Evolutionary conservation across 2,329 filamentous ascomycete species (phyloP).

Genomic region (Penicillium thymicola): DNA sequence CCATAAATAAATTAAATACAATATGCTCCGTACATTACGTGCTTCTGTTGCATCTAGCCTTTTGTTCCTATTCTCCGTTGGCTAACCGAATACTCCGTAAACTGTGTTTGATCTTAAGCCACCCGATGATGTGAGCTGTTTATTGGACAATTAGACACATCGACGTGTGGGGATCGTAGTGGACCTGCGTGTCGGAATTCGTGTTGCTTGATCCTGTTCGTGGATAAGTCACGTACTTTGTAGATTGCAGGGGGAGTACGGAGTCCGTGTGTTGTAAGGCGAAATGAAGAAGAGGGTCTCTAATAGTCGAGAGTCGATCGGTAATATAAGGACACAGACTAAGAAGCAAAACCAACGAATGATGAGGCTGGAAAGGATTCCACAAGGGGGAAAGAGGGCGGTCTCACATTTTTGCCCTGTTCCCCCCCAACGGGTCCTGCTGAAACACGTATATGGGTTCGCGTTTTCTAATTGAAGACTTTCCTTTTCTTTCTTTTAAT

Average conservation of each 20-base stretch:
- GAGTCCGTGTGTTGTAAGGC: neutral
- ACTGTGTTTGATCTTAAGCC: slow-evolving; percentile 2
- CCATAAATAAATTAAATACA: neutral
- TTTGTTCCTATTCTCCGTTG: neutral
- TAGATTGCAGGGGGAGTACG: neutral
- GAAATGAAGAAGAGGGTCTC: neutral
- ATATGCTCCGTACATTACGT: neutral
- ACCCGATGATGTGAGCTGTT: neutral
- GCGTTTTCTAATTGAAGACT: neutral
- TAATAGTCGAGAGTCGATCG: neutral
- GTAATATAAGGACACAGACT: slow-evolving; percentile 2
- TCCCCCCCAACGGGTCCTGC: slow-evolving; percentile 12
- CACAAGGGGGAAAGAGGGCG: slow-evolving; percentile 9
- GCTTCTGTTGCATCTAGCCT: neutral
- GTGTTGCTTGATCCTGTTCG: neutral
- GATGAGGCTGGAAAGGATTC: neutral
- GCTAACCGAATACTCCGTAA: neutral
- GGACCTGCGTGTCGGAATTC: slow-evolving; percentile 1
- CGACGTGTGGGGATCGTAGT: neutral
- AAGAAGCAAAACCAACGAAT: neutral
- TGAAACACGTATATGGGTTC: slow-evolving; percentile 18
- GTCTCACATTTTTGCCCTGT: slow-evolving; percentile 24
- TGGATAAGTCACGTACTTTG: neutral
- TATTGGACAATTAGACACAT: slow-evolving; percentile 2
- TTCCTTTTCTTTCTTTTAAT: neutral